Evolutionary conservation across 768 basidiomycete genomes (phyloP), one percentile per base, ranked within the genome.

Genomic region (Psilocybe subaeruginosa): DNA sequence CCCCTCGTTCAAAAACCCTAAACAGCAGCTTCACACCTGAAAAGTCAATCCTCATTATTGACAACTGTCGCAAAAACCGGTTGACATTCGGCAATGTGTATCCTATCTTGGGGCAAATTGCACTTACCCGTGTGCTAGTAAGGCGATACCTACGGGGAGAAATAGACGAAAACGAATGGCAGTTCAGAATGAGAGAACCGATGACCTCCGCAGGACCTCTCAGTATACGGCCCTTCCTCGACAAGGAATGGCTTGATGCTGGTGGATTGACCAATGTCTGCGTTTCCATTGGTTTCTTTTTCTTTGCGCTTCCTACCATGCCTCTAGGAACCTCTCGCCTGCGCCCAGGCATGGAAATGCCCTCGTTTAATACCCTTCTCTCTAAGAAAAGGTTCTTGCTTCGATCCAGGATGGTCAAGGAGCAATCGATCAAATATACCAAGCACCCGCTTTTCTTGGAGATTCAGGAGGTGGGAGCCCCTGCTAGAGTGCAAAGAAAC

Each of bases 81-180:
- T 33, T 86, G 23, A 85, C 85, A 0, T 82, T 87, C 41, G 85
- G 85, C 0, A 78, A 79, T 48, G 83, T 76, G 4, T 78, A 77
- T 41, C 77, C 82, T 2, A 73, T 82, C 3, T 73, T 87, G 19
- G 79, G 74, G 1, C 87, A 88, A 66, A 73, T 86, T 8, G 85
- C 81, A 0, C 70, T 83, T 55, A 76, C 85, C 4, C 82, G 85
- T 0, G 64, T 86, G 7, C 75, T 87, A 11, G 80, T 81, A 49
- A 74, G 78, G 29, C 76, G 73, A 37, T 83, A 80, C 61, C 64
- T 82, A 11, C 75, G 74, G 4, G 85, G 85, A 0, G 74, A 82
- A 14, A 82, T 88, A 48, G 68, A 71, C 7, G 68, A 77, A 45
- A 77, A 75, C 3, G 86, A 88, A 67, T 87, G 86, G 86, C 75